Percentiles rank a stretch among this genome's conserved stretches.
phyloP scores from a whole-genome alignment of 2,329 filamentous ascomycete species.

The Harringtonia aguacate region DNA sequence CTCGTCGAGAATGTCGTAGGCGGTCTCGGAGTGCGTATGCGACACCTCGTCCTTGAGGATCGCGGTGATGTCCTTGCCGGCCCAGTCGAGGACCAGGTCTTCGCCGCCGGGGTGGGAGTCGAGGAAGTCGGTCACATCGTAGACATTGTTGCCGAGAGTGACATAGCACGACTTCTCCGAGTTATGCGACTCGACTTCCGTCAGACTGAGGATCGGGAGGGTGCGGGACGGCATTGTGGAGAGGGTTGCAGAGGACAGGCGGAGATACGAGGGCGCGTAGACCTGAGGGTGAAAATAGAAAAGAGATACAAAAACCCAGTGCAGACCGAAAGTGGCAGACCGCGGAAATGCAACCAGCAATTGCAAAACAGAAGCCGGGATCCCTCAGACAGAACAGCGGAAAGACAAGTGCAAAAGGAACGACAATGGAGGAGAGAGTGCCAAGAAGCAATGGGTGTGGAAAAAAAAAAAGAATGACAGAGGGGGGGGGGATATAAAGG shows the following conservation, averaged over 20 bases:
- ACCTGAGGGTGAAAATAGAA: not conserved
- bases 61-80: slow-evolving; percentile 70
- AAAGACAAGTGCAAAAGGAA: not conserved
- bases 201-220: slow-evolving; percentile 70
- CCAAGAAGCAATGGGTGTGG: not conserved
- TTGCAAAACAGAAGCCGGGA: not conserved
- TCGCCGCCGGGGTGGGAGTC: slow-evolving; percentile 84
- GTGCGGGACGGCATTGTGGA: slow-evolving; percentile 64
- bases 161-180: slow-evolving; percentile 82
- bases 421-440: not conserved
- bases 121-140: slow-evolving; percentile 87
- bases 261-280: not conserved
- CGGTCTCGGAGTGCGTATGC: slow-evolving; percentile 78
- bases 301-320: too few relatives aligned
- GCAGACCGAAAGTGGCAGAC: not conserved
- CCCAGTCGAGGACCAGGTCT: slow-evolving; percentile 82
- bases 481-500: not conserved
- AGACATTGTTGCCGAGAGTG: slow-evolving; percentile 80
- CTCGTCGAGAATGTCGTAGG: slow-evolving; percentile 93
- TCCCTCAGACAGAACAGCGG: not conserved
- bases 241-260: not conserved
- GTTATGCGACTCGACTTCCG: slow-evolving; percentile 75
- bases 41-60: slow-evolving; percentile 78
- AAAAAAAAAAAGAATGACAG: not conserved
- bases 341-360: not conserved